These are phyloP conservation scores for Spizellomyces sp. DNA, from an alignment of 192 early-diverging fungal species.

Conservation along the genomic window DNA sequence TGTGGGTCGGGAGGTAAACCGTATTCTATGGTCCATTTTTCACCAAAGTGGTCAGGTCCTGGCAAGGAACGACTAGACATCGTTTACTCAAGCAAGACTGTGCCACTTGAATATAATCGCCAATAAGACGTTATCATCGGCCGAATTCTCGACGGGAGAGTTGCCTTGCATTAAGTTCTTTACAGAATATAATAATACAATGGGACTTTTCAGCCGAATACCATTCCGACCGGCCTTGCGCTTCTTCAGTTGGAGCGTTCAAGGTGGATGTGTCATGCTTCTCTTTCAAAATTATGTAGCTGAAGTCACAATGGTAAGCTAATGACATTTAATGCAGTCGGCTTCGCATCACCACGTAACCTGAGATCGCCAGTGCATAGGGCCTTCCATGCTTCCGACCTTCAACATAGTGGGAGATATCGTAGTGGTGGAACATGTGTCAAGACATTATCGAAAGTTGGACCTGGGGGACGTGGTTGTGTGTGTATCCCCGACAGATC, in stretches of 20 bases:
- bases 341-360: not conserved
- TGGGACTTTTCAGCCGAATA: not conserved
- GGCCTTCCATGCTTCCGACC: conserved; percentile 92
- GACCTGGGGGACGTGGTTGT: conserved; percentile 79
- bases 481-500: conserved; percentile 70
- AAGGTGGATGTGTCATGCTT: conserved; percentile 70
- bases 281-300: conserved; percentile 72
- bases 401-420: conserved; percentile 82
- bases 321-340: not conserved
- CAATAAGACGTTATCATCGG: too few relatives aligned
- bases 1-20: conserved; percentile 15
- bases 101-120: too few relatives aligned
- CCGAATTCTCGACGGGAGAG: too few relatives aligned
- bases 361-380: conserved; percentile 57
- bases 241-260: conserved; percentile 37
- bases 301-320: conserved; percentile 75
- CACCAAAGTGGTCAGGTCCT: too few relatives aligned
- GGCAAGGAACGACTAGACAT: too few relatives aligned
- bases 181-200: conserved; percentile 4
- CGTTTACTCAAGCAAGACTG: too few relatives aligned
- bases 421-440: conserved; percentile 72
- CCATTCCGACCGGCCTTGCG: conserved; percentile 4
- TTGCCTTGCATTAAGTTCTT: not conserved
- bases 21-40: too few relatives aligned
- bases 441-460: conserved; percentile 33